These are phyloP conservation scores for Globisporangium solare DNA, from an alignment of 352 stramenopile genomes.

Conservation along the genomic window DNA sequence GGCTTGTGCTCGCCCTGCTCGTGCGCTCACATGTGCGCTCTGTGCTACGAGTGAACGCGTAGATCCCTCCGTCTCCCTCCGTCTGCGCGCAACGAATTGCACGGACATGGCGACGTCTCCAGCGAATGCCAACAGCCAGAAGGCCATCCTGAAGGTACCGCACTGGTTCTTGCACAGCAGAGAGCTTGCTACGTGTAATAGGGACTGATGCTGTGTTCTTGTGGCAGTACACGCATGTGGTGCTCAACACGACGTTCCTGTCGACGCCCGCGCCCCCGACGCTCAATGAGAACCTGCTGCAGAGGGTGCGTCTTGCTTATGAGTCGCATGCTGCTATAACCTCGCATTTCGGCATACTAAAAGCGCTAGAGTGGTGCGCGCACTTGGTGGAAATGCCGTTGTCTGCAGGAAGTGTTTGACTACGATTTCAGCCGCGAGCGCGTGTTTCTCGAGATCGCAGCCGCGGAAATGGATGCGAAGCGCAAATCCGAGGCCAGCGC, in stretches of 20 bases:
- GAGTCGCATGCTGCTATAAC: background rate
- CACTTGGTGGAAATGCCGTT: background rate
- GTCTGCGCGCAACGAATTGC: background rate
- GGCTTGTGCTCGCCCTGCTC: background rate
- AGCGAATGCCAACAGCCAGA: conserved; percentile 23
- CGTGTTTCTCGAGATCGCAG: conserved; percentile 62
- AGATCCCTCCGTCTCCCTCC: background rate
- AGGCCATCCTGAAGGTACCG: conserved; percentile 25
- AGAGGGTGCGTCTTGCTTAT: conserved; percentile 28
- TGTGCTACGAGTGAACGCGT: background rate
- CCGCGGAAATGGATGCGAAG: conserved; percentile 44
- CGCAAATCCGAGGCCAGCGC: conserved; percentile 25
- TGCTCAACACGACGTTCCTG: conserved; percentile 49
- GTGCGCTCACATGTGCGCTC: conserved; percentile 2
- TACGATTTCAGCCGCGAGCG: conserved; percentile 71
- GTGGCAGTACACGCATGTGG: conserved; percentile 43
- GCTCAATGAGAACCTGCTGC: conserved; percentile 57
- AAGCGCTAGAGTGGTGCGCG: too few species aligned
- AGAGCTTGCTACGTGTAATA: background rate
- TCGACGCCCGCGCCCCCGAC: conserved; percentile 30
- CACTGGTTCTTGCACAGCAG: background rate
- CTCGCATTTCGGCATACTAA: too few species aligned
- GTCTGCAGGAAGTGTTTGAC: conserved; percentile 56
- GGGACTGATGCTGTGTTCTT: background rate
- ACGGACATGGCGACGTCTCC: conserved; percentile 30